These are phyloP conservation scores for Komagataella kurtzmanii DNA, from an alignment of 805 yeast species.

Conservation along the genomic window DNA sequence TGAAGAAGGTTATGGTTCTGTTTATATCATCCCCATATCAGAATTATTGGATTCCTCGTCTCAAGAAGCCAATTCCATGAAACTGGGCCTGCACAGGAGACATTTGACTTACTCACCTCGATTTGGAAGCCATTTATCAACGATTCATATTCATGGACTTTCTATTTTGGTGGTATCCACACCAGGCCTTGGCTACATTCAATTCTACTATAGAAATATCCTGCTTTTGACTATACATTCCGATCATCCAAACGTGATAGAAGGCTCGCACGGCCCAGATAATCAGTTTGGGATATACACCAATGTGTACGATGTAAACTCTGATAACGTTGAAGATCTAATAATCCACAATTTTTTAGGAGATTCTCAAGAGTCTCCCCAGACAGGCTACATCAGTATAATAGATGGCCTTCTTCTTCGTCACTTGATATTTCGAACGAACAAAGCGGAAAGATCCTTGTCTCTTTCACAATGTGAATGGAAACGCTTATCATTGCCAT, in stretches of 20 bases:
- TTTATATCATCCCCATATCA: slow-evolving; percentile 27
- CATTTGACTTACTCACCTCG: slow-evolving; percentile 14
- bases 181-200: slow-evolving; percentile 36
- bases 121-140: slow-evolving; percentile 28
- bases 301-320: background rate
- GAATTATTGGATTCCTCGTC: slow-evolving; percentile 9
- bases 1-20: slow-evolving; percentile 28
- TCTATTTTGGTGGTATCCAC: slow-evolving; percentile 30
- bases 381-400: background rate
- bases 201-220: slow-evolving; percentile 18
- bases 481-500: slow-evolving; percentile 9
- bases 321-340: background rate
- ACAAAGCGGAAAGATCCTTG: background rate
- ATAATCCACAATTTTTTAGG: background rate
- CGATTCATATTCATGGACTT: slow-evolving; percentile 13
- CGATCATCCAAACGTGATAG: background rate
- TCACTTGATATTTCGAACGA: background rate
- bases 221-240: slow-evolving; percentile 8
- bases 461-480: slow-evolving; percentile 4
- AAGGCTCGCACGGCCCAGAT: background rate
- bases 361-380: background rate
- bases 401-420: background rate
- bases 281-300: background rate
- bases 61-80: background rate
- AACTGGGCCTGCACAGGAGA: slow-evolving; percentile 1